Evolutionary conservation across 108 stramenopile species (phyloP).

Genomic region (Discostella pseudostelligera): DNA sequence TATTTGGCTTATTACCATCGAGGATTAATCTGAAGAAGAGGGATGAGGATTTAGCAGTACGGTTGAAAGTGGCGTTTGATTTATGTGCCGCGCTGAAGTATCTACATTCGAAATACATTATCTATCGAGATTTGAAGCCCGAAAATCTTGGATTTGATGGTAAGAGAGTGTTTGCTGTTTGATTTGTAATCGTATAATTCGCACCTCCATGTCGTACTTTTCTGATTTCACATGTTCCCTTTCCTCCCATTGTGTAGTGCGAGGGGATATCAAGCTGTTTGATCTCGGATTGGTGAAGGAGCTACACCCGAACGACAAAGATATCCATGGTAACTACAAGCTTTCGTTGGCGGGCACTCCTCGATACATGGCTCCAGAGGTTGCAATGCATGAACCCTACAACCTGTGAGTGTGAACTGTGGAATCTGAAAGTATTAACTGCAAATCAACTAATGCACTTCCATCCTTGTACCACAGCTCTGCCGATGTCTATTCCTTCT

Average conservation of each 20-base stretch:
- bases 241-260: slow-evolving; percentile 4
- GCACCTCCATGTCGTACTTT: not conserved
- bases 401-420: slow-evolving; percentile 14
- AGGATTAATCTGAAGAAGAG: slow-evolving; percentile 1
- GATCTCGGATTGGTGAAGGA: slow-evolving; percentile 47
- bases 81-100: slow-evolving; percentile 71
- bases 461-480: slow-evolving; percentile 2
- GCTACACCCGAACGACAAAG: slow-evolving; percentile 20
- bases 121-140: slow-evolving; percentile 76
- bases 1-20: not conserved
- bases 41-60: slow-evolving; percentile 42
- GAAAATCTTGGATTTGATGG: slow-evolving; percentile 43
- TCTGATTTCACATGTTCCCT: slow-evolving; percentile 1
- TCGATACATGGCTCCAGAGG: slow-evolving; percentile 45
- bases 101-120: slow-evolving; percentile 66
- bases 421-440: not conserved
- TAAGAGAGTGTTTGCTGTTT: slow-evolving; percentile 11
- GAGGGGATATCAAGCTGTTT: slow-evolving; percentile 46
- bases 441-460: not conserved
- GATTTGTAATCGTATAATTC: not conserved
- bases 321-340: slow-evolving; percentile 24
- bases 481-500: slow-evolving; percentile 79
- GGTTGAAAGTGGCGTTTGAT: slow-evolving; percentile 75
- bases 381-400: slow-evolving; percentile 24
- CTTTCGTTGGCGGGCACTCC: slow-evolving; percentile 48